Evolutionary conservation across 2,329 filamentous ascomycete genomes (phyloP).

Genomic region (Stromatinia cepivora): DNA sequence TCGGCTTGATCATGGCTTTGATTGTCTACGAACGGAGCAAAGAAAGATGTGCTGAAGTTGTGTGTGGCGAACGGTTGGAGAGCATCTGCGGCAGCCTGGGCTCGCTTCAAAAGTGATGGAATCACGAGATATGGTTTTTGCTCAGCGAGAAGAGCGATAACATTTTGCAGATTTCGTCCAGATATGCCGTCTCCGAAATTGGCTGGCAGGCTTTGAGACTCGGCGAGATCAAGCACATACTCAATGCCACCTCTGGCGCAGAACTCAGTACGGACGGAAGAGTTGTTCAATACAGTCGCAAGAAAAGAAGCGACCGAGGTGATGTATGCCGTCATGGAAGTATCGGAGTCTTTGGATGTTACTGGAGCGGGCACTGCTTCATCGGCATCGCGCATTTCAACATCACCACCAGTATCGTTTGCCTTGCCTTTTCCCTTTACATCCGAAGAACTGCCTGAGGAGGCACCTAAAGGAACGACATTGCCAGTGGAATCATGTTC

Average conservation of each 20-base stretch:
- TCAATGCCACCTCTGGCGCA: conserved; percentile 80
- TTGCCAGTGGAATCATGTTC: conserved; percentile 59
- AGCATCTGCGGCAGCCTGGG: conserved; percentile 66
- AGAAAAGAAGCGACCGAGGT: conserved; percentile 77
- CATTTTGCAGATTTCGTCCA: conserved; percentile 68
- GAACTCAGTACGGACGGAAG: conserved; percentile 53
- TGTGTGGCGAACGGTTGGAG: conserved; percentile 64
- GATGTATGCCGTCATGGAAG: conserved; percentile 56
- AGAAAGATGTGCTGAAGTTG: conserved; percentile 60
- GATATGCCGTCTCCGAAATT: conserved; percentile 68
- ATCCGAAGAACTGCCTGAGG: conserved; percentile 35
- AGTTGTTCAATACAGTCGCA: conserved; percentile 40
- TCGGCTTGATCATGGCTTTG: conserved; percentile 43
- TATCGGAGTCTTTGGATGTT: conserved; percentile 32
- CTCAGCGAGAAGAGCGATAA: conserved; percentile 78
- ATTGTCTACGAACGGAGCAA: conserved; percentile 62
- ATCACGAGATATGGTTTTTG: conserved; percentile 77
- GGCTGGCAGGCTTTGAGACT: conserved; percentile 75
- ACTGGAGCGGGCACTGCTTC: conserved; percentile 16
- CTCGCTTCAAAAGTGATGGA: conserved; percentile 75
- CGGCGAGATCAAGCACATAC: conserved; percentile 78
- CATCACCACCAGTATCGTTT: conserved; percentile 52
- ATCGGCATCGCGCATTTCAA: conserved; percentile 65
- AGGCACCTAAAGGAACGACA: conserved; percentile 55
- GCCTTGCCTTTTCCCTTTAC: conserved; percentile 46